Percentiles rank a stretch among this genome's conserved stretches.
Evolutionary conservation across 2,329 filamentous ascomycete genomes (phyloP).

Genomic region (Lecanicillium sp.): DNA sequence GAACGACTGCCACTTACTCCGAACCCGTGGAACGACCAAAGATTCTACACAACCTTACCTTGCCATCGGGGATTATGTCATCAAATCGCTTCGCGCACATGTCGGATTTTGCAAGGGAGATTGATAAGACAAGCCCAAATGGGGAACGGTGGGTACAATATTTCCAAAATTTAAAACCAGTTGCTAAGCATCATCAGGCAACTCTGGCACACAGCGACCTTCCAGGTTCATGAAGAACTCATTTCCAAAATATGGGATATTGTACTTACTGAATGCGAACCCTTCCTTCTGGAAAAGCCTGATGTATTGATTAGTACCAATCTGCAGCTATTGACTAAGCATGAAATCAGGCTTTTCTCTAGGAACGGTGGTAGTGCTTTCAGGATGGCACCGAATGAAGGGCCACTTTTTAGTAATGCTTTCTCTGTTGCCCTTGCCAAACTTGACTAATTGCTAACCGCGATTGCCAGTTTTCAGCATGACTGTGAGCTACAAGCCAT

Average conservation of each 20-base stretch:
- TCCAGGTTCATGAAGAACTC: neutral
- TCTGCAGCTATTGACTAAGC: neutral
- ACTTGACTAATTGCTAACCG: neutral
- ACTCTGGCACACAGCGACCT: constrained; percentile 1
- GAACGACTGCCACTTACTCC: neutral
- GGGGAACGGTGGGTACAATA: neutral
- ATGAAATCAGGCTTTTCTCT: neutral
- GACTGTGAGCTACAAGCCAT: neutral
- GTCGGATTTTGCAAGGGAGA: neutral
- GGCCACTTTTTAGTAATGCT: neutral
- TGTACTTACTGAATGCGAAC: neutral
- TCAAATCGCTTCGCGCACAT: neutral
- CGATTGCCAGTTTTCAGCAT: neutral
- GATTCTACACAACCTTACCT: neutral
- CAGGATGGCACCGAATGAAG: neutral
- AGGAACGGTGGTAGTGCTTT: constrained; percentile 1
- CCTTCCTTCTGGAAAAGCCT: neutral
- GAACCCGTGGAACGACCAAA: neutral
- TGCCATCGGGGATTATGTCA: neutral
- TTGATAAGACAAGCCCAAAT: neutral
- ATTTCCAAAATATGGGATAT: neutral
- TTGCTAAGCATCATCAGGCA: neutral
- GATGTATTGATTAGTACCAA: neutral
- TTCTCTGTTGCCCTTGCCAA: neutral
- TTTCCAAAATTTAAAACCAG: neutral